Evolutionary conservation across 1,139 yeast genomes (phyloP).

Genomic region (Torulaspora globosa): DNA sequence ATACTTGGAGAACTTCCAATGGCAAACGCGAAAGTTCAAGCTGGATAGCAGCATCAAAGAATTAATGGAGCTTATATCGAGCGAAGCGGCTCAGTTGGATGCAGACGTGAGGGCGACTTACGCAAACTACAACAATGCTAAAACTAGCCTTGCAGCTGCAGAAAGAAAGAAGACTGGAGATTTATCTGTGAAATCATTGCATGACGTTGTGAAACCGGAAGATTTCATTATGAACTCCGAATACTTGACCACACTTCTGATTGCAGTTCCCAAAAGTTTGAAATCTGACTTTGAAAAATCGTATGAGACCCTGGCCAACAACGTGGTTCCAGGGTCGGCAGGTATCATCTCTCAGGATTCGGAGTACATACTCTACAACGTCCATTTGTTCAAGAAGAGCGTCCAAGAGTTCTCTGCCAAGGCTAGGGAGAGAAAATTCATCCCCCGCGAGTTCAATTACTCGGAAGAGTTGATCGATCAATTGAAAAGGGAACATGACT

Average conservation of each 20-base stretch:
- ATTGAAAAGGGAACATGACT: slow-evolving; percentile 71
- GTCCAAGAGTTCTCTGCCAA: slow-evolving; percentile 63
- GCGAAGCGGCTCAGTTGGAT: slow-evolving; percentile 79
- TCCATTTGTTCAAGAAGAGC: slow-evolving; percentile 80
- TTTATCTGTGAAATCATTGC: slow-evolving; percentile 82
- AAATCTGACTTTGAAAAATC: slow-evolving; percentile 55
- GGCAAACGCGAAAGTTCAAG: slow-evolving; percentile 87
- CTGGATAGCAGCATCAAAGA: slow-evolving; percentile 78
- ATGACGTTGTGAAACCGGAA: slow-evolving; percentile 78
- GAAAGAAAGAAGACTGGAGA: slow-evolving; percentile 94
- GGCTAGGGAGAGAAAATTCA: slow-evolving; percentile 83
- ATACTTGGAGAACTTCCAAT: slow-evolving; percentile 68
- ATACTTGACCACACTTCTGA: slow-evolving; percentile 71
- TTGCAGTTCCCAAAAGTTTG: slow-evolving; percentile 77
- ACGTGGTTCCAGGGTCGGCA: slow-evolving; percentile 93
- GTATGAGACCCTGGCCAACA: slow-evolving; percentile 73
- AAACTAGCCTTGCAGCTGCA: slow-evolving; percentile 77
- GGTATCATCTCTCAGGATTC: slow-evolving; percentile 61
- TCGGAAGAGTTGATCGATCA: slow-evolving; percentile 71
- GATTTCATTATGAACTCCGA: slow-evolving; percentile 85
- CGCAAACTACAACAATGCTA: slow-evolving; percentile 73
- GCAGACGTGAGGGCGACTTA: slow-evolving; percentile 70
- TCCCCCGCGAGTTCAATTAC: slow-evolving; percentile 88
- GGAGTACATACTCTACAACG: slow-evolving; percentile 69
- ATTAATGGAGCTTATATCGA: slow-evolving; percentile 62